Conservation (phyloP, 2,329 filamentous ascomycete species). For the Leptodontidium sp. region DNA sequence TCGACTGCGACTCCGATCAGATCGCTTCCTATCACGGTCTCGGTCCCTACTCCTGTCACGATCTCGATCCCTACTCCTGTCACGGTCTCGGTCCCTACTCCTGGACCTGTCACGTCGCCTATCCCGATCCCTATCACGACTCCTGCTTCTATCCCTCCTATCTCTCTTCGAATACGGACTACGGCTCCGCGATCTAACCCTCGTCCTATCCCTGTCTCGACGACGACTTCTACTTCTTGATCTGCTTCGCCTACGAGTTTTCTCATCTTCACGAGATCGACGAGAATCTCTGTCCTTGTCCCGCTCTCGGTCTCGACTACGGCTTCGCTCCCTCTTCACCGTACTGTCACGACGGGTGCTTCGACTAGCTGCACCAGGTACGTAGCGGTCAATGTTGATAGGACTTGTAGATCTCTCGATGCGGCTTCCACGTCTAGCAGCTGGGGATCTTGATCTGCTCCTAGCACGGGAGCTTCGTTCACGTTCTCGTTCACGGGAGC, state of each 20-base stretch:
- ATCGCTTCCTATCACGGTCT: constrained; percentile 33
- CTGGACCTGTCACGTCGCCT: constrained; percentile 33
- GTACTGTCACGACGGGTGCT: constrained; percentile 39
- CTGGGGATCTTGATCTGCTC: constrained; percentile 43
- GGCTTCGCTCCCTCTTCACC: constrained; percentile 40
- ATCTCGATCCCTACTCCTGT: constrained; percentile 36
- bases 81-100: constrained; percentile 34
- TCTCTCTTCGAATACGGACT: constrained; percentile 32
- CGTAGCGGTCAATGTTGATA: constrained; percentile 47
- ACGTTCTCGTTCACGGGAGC: constrained; percentile 40
- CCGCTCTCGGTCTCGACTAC: constrained; percentile 39
- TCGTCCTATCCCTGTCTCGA: constrained; percentile 34
- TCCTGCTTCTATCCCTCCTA: constrained; percentile 37
- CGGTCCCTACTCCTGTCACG: constrained; percentile 35
- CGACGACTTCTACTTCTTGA: constrained; percentile 37
- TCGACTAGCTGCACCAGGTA: constrained; percentile 40
- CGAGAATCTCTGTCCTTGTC: constrained; percentile 36
- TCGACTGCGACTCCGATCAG: constrained; percentile 25
- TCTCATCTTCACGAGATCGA: constrained; percentile 31
- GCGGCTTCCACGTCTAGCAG: constrained; percentile 40
- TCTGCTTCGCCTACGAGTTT: constrained; percentile 30
- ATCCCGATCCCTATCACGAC: constrained; percentile 36
- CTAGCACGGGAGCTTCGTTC: constrained; percentile 44
- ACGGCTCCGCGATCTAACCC: constrained; percentile 33
- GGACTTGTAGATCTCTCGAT: constrained; percentile 46